Percentiles rank a stretch among this genome's conserved stretches.
Conservation (phyloP, 2,329 filamentous ascomycete species). For the Ophiostoma perfectum region DNA sequence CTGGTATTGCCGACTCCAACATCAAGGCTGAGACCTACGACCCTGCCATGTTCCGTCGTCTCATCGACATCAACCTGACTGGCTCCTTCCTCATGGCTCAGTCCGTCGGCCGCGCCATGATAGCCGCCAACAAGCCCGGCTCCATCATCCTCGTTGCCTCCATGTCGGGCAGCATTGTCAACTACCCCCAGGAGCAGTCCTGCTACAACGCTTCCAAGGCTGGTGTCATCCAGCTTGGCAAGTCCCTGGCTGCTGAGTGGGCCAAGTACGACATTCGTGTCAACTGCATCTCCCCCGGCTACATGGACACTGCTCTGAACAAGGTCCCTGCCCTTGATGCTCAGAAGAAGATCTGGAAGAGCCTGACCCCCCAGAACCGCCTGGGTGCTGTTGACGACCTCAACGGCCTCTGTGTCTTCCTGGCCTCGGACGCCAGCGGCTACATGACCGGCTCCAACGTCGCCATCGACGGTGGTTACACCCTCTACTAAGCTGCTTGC, state of each 20-base stretch:
- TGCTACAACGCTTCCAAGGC: slow-evolving; percentile 71
- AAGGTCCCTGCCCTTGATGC: slow-evolving; percentile 70
- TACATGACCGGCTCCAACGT: slow-evolving; percentile 77
- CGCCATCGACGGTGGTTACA: slow-evolving; percentile 66
- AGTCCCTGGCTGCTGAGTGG: slow-evolving; percentile 78
- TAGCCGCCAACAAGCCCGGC: slow-evolving; percentile 63
- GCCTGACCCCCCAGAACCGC: slow-evolving; percentile 66
- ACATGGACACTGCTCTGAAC: slow-evolving; percentile 82
- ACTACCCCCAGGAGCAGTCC: slow-evolving; percentile 68
- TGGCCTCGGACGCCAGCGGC: slow-evolving; percentile 64
- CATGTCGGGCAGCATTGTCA: slow-evolving; percentile 76
- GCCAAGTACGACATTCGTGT: slow-evolving; percentile 74
- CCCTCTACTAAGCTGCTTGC: slow-evolving; percentile 35
- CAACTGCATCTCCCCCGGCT: slow-evolving; percentile 78
- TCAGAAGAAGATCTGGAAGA: slow-evolving; percentile 77
- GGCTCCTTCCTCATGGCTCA: slow-evolving; percentile 74
- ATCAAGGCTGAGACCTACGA: slow-evolving; percentile 76
- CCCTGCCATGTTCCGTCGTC: slow-evolving; percentile 67
- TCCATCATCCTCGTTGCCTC: slow-evolving; percentile 71
- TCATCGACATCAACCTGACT: slow-evolving; percentile 77
- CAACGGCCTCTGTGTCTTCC: slow-evolving; percentile 70
- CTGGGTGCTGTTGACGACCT: slow-evolving; percentile 69
- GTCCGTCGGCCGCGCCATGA: slow-evolving; percentile 67
- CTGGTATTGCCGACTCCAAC: slow-evolving; percentile 77
- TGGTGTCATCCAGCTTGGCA: slow-evolving; percentile 54